Percentiles rank a stretch among this genome's conserved stretches.
Conservation (phyloP, 108 stramenopile species). For the Parietichytrium sp. region DNA sequence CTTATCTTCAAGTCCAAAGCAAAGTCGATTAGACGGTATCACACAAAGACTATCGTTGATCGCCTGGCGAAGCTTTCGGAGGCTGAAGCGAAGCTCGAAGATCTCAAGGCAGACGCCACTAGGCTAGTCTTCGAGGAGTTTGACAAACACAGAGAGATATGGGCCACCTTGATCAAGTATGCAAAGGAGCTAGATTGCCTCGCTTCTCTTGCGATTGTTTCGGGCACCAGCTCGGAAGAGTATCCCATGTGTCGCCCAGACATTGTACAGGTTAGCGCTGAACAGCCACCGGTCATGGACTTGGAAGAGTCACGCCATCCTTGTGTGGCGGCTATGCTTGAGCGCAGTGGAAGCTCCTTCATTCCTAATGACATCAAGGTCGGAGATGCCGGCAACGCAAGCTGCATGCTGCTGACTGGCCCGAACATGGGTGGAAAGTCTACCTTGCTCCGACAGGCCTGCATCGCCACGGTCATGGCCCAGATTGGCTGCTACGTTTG, state of each 20-base stretch:
- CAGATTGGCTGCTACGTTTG: constrained; percentile 98
- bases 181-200: constrained; percentile 89
- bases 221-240: constrained; percentile 39
- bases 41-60: constrained; percentile 70
- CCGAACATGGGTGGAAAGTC: constrained; percentile 98
- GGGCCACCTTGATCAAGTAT: constrained; percentile 80
- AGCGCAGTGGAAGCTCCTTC: constrained; percentile 66
- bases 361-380: constrained; percentile 88
- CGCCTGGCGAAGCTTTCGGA: constrained; percentile 74
- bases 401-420: constrained; percentile 84
- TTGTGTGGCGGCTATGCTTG: constrained; percentile 76
- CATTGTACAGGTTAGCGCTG: neutral
- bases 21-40: constrained; percentile 69
- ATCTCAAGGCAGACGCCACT: constrained; percentile 83
- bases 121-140: constrained; percentile 90
- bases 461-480: constrained; percentile 88
- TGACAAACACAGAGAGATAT: constrained; percentile 74
- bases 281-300: constrained; percentile 56
- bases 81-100: constrained; percentile 70
- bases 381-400: constrained; percentile 42
- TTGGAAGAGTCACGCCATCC: constrained; percentile 88
- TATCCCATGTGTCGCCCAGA: constrained; percentile 35
- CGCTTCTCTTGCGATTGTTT: constrained; percentile 79
- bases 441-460: constrained; percentile 94
- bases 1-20: constrained; percentile 53